Percentiles rank a stretch among this genome's conserved stretches.
Evolutionary conservation across 75 land plant genomes (phyloP).

Genomic region (Pseudotsuga menziesii): DNA sequence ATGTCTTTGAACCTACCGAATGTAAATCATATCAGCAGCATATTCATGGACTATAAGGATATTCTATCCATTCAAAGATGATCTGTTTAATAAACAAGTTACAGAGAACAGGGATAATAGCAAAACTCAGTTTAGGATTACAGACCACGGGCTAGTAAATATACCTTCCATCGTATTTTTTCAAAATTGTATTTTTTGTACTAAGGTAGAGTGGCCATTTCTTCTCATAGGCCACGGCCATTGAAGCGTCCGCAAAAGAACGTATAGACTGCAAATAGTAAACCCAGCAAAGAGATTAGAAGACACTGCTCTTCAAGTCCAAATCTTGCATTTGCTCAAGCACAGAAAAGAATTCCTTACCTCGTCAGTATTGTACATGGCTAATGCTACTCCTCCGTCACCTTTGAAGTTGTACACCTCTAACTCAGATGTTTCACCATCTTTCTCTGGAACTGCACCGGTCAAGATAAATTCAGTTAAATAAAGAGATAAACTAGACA

Average conservation of each 20-base stretch:
- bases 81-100: not conserved
- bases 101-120: not conserved
- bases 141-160: not conserved
- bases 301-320: not conserved
- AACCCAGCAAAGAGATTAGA: not conserved
- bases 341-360: slow-evolving; percentile 21
- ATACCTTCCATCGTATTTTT: slow-evolving; percentile 98
- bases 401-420: slow-evolving; percentile 86
- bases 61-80: not conserved
- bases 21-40: not conserved
- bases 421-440: slow-evolving; percentile 45
- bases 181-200: slow-evolving; percentile 93
- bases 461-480: slow-evolving; percentile 3
- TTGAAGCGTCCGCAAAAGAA: slow-evolving; percentile 91
- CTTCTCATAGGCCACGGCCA: slow-evolving; percentile 77
- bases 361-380: slow-evolving; percentile 99
- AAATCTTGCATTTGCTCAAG: not conserved
- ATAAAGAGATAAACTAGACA: not conserved
- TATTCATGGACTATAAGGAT: not conserved
- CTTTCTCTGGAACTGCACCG: slow-evolving; percentile 51
- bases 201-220: slow-evolving; percentile 96
- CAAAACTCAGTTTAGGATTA: not conserved
- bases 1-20: slow-evolving; percentile 85
- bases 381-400: slow-evolving; percentile 80
- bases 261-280: slow-evolving; percentile 69